Base-by-base conservation (phyloP, 139 green algal species). In the Chlorella sp. region DNA sequence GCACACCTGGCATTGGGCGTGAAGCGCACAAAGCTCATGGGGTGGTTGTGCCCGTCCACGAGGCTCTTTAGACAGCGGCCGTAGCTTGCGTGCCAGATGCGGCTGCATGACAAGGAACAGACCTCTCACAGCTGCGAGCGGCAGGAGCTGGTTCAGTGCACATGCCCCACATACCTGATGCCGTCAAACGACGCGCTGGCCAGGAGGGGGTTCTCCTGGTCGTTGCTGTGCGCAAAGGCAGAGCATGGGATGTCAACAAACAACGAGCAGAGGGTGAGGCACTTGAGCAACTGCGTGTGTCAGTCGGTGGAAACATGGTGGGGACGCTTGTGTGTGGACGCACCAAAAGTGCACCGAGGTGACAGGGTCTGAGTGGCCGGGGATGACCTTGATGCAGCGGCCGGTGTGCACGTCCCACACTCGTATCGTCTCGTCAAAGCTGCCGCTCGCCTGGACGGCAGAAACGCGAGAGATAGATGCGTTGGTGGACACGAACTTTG, bases 281-380 rank as follows among this genome's bases (percentile, higher is more conserved):
- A n/a, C n/a, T n/a, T n/a, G n/a, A n/a, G n/a, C n/a, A n/a, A n/a
- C n/a, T n/a, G n/a, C n/a, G n/a, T n/a, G n/a, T n/a, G n/a, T n/a
- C n/a, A n/a, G n/a, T n/a, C n/a, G n/a, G n/a, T n/a, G n/a, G n/a
- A n/a, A n/a, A n/a, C n/a, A n/a, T n/a, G n/a, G n/a, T n/a, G n/a
- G n/a, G n/a, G n/a, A n/a, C n/a, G n/a, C n/a, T n/a, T n/a, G n/a
- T n/a, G n/a, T n/a, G n/a, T n/a, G n/a, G n/a, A n/a, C n/a, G n/a
- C n/a, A n/a, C 51, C 80, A 85, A 74, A 97, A 97, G 79, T 89
- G 78, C 33, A 97, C 88, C 0, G 82, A 79, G 2, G 91, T 95
- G 19, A 98, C 82, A 14, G 95, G 95, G 82, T 98, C 95, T 0
- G 88, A 94, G 81, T 98, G 95, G 11, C 93, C 95, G 17, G 95